Base-by-base conservation (phyloP, 306 rosid genomes). In the Oxytropis ochrocephala region DNA sequence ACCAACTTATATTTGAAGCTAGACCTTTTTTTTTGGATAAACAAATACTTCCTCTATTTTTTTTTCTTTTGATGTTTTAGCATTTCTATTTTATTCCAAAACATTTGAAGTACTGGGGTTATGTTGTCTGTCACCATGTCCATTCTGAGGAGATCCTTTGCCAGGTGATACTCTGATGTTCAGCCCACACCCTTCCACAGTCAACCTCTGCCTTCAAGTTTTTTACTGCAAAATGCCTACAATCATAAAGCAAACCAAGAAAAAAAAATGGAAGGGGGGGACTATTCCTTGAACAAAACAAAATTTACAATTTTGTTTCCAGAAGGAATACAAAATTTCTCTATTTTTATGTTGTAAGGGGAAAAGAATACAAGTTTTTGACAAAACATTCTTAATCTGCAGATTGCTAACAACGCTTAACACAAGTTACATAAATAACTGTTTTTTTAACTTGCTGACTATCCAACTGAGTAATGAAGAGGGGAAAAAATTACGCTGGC, bases 361-460 rank as follows among this genome's bases (percentile, higher is more conserved):
- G 36, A 16, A 60, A 67, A 73, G 63, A 80, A 79, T 60, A 70
- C 49, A 81, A 59, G 72, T 78, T 75, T 70, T 85, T 78, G 84
- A 85, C 87, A 83, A 70, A 77, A 76, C 74, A 81, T 78, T 83
- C 86, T 85, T 81, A 74, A 78, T 56, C 86, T 73, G 78, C 64
- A 69, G 70, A 80, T 72, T 62, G 81, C 87, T 83, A 78, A 81
- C 74, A 80, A 79, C 70, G 70, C 76, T 76, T 72, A 57, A 64
- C 80, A 76, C 86, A 73, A 72, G 82, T 81, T 89, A 85, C 85
- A 87, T 55, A 78, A 70, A 85, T 81, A 75, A 65, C 82, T 69
- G 84, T 84, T 87, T 81, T 78, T 76, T 79, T 84, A 77, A 67
- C 64, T 54, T 79, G 74, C 70, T 73, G 77, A 73, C 62, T 43